A percentile compares a stretch with the other conserved stretches of the same genome.
Evolutionary conservation across 2,329 filamentous ascomycete genomes (phyloP).

Genomic region (Stylonectria norvegica): DNA sequence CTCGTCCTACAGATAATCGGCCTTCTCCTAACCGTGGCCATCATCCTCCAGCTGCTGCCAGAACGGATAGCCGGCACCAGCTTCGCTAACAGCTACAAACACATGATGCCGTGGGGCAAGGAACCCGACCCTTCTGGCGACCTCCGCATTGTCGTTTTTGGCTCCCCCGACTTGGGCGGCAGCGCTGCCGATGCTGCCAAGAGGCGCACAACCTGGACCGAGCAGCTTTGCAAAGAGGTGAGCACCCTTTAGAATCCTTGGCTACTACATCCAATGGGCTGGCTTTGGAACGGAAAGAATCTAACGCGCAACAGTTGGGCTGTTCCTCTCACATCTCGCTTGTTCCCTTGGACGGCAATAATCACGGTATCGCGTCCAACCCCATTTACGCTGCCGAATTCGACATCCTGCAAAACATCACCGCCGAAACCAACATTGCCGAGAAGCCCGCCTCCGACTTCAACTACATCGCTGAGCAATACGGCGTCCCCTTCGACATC

Average conservation of each 20-base stretch:
- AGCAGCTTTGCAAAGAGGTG: conserved; percentile 48
- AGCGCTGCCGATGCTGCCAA: conserved; percentile 32
- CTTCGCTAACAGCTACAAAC: conserved; percentile 22
- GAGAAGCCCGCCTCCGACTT: conserved; percentile 41
- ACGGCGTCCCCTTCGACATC: conserved; percentile 37
- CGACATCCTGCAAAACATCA: conserved; percentile 35
- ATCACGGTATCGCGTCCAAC: conserved; percentile 51
- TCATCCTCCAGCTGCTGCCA: conserved; percentile 27
- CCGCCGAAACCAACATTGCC: conserved; percentile 29
- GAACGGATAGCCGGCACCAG: conserved; percentile 20
- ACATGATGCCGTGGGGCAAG: conserved; percentile 20
- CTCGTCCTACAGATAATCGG: conserved; percentile 27
- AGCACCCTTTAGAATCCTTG: not conserved
- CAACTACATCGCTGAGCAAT: conserved; percentile 40
- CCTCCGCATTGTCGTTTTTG: conserved; percentile 51
- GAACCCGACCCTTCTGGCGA: conserved; percentile 27
- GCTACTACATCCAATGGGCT: too few relatives aligned
- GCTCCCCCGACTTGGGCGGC: conserved; percentile 45
- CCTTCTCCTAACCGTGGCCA: conserved; percentile 25
- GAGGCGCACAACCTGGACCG: conserved; percentile 41
- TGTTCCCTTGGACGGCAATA: conserved; percentile 44
- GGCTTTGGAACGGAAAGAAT: too few relatives aligned
- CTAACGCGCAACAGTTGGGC: conserved; percentile 36
- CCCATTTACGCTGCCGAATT: conserved; percentile 45
- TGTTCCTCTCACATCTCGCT: conserved; percentile 47